Percentiles rank a stretch among this genome's conserved stretches.
phyloP scores from a whole-genome alignment of 2,329 filamentous ascomycete species.

The Neofusicoccum parvum region DNA sequence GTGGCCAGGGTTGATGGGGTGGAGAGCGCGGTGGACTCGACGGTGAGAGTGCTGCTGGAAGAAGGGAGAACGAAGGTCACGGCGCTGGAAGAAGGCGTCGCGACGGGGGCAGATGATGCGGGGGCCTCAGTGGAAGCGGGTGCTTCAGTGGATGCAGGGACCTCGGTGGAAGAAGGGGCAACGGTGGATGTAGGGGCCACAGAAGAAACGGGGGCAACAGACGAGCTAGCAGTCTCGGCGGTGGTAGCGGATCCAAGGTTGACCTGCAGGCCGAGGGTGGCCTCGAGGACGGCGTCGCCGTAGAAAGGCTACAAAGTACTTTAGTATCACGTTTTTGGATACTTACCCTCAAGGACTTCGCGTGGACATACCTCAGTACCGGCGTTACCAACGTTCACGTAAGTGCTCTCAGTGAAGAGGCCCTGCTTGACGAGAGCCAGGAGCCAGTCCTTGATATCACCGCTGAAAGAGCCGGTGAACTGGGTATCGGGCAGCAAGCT shows the following conservation, averaged over 20 bases:
- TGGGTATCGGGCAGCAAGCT: constrained; percentile 42
- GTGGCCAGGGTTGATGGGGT: not conserved
- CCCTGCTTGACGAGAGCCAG: constrained; percentile 37
- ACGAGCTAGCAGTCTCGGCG: constrained; percentile 6
- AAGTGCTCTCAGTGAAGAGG: constrained; percentile 40
- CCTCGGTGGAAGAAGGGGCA: not conserved
- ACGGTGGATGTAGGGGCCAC: not conserved
- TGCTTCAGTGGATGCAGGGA: not conserved
- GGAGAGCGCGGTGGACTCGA: not conserved
- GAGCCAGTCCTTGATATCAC: constrained; percentile 49
- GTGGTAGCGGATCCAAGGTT: constrained; percentile 15
- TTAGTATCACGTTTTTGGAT: too few species aligned
- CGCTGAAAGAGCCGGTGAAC: constrained; percentile 42
- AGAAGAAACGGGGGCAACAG: constrained; percentile 11
- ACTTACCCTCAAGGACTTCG: too few species aligned
- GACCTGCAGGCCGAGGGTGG: constrained; percentile 28
- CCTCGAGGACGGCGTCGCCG: constrained; percentile 28
- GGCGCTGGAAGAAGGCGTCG: constrained; percentile 9
- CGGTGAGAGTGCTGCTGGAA: not conserved
- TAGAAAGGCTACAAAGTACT: constrained; percentile 25
- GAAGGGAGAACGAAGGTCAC: constrained; percentile 7
- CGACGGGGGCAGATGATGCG: not conserved
- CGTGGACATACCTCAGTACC: constrained; percentile 28
- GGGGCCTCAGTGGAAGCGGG: constrained; percentile 1
- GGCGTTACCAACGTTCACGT: constrained; percentile 49